Conservation (phyloP, 106 monocot species). For the Gastrodia elata region DNA sequence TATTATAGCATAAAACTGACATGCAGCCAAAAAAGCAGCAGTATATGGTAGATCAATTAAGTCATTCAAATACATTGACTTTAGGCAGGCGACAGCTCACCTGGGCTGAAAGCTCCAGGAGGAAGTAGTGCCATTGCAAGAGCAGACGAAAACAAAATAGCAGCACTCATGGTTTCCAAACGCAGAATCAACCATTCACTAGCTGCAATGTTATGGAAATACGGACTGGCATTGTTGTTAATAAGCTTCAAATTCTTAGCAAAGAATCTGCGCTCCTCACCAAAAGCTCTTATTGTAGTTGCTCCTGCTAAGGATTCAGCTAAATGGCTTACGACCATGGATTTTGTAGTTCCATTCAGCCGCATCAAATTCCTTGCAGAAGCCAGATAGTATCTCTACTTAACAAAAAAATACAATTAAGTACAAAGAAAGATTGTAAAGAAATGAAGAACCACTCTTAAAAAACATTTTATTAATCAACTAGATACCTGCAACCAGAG, state of each 20-base stretch:
- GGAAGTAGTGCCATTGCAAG: conserved; percentile 87
- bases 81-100: conserved; percentile 26
- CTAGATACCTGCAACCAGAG: conserved; percentile 69
- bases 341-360: conserved; percentile 93
- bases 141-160: conserved; percentile 72
- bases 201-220: conserved; percentile 78
- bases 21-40: too few species aligned
- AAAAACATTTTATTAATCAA: too few species aligned
- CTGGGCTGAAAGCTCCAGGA: conserved; percentile 69
- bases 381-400: conserved; percentile 74
- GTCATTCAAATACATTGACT: too few species aligned
- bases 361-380: conserved; percentile 94
- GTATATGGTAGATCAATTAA: too few species aligned
- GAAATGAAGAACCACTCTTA: too few species aligned
- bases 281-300: conserved; percentile 86
- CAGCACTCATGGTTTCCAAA: conserved; percentile 82
- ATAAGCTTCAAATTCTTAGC: conserved; percentile 63
- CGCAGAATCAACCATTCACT: conserved; percentile 90
- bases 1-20: too few species aligned
- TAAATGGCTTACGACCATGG: conserved; percentile 76
- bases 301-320: conserved; percentile 75
- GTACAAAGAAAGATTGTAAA: too few species aligned
- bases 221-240: conserved; percentile 87
- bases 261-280: conserved; percentile 79
- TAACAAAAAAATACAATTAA: conserved; percentile 4